Base-by-base conservation (phyloP, 805 yeast species). In the Torulaspora franciscae region DNA sequence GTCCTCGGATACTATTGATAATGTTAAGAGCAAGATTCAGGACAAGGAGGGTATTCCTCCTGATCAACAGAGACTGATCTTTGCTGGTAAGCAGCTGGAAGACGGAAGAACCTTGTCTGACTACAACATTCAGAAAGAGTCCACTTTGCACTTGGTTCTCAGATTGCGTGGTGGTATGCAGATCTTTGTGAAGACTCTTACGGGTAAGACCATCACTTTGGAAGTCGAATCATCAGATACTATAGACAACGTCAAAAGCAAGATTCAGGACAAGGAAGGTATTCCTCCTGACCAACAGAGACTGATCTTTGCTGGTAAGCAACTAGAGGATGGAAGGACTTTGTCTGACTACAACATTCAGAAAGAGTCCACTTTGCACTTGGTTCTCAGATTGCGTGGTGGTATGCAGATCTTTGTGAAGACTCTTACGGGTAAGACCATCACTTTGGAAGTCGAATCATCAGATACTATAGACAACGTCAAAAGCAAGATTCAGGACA, bases 11-110 rank as follows among this genome's bases (percentile, higher is more conserved):
- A 86, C 95, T 56, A 85, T 85, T 65, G 95, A 85, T 76, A 86
- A 86, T 64, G 95, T 85, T 72, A 85, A 85, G 78, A 76, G 88
- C 62, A 85, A 85, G 79, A 85, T 85, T 63, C 95, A 86, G 72
- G 95, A 85, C 74, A 85, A 85, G 79, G 95, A 85, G 72, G 95
- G 95, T 58, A 85, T 85, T 61, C 95, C 95, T 64, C 95, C 95
- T 62, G 95, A 85, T 75, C 95, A 85, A 70, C 95, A 86, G 75
- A 81, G 95, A 74, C 77, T 86, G 62, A 86, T 86, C 73, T 86
- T 86, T 63, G 95, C 95, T 61, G 95, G 95, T 77, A 86, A 86
- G 77, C 95, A 86, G 73, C 77, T 86, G 59, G 95, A 86, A 74
- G 95, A 86, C 63, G 95, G 95, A 59, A 83, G 95, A 76, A 86